A percentile compares a stretch with the other conserved stretches of the same genome.
Evolutionary conservation across 108 stramenopile genomes (phyloP).

Genomic region (Bacterosira constricta): DNA sequence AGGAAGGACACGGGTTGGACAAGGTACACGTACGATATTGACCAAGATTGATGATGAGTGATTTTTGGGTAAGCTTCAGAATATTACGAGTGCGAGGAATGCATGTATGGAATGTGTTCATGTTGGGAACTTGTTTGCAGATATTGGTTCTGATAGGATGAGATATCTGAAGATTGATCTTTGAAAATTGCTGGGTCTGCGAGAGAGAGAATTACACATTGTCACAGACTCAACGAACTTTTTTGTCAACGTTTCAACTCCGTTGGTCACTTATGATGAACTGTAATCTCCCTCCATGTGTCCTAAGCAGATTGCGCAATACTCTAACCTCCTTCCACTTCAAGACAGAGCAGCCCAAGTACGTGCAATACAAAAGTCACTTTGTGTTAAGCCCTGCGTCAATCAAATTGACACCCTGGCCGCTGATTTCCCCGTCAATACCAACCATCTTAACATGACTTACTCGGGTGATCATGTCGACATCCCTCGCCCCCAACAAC

Average conservation of each 20-base stretch:
- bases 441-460: conserved; percentile 99
- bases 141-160: conserved; percentile 65
- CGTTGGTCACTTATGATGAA: background rate
- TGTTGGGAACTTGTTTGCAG: conserved; percentile 42
- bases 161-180: conserved; percentile 77
- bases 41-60: conserved; percentile 97
- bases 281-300: background rate
- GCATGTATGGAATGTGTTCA: conserved; percentile 64
- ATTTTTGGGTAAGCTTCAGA: conserved; percentile 94
- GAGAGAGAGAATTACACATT: conserved; percentile 19
- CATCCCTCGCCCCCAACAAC: conserved; percentile 49
- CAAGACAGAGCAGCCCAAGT: conserved; percentile 62
- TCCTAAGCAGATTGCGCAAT: conserved; percentile 64
- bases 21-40: conserved; percentile 88
- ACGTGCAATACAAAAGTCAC: conserved; percentile 60
- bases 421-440: conserved; percentile 98
- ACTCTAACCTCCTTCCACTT: conserved; percentile 54
- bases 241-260: background rate
- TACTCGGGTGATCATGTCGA: conserved; percentile 94
- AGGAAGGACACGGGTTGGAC: conserved; percentile 91
- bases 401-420: conserved; percentile 99
- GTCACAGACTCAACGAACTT: too few relatives aligned
- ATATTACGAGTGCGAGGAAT: conserved; percentile 76
- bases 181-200: conserved; percentile 94
- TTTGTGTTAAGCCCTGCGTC: conserved; percentile 88